Percentiles rank a stretch among this genome's conserved stretches.
Evolutionary conservation across 2,329 filamentous ascomycete genomes (phyloP).

Genomic region (Scytalidium lignicola): DNA sequence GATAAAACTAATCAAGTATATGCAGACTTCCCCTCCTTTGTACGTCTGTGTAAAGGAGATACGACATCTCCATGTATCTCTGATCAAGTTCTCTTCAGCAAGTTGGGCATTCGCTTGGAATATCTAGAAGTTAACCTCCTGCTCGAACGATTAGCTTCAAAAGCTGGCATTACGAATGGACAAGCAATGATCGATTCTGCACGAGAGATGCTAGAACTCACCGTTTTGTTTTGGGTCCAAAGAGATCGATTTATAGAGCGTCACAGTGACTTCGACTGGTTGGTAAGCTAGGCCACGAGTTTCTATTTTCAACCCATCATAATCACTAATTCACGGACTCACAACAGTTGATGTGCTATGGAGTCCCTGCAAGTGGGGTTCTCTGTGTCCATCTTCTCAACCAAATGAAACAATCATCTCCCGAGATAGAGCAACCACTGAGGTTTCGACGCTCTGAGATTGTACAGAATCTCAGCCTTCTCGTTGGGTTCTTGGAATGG

Average conservation of each 20-base stretch:
- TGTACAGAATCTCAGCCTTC: constrained; percentile 45
- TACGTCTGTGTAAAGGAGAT: constrained; percentile 32
- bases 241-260: constrained; percentile 38
- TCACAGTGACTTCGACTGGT: constrained; percentile 43
- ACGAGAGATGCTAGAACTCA: constrained; percentile 42
- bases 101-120: constrained; percentile 41
- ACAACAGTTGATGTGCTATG: constrained; percentile 39
- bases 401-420: constrained; percentile 30
- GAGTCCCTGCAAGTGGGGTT: constrained; percentile 43
- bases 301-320: constrained; percentile 15
- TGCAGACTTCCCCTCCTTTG: constrained; percentile 26
- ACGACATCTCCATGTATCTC: constrained; percentile 33
- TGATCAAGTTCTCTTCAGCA: constrained; percentile 35
- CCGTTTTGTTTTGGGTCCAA: constrained; percentile 44
- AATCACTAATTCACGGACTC: constrained; percentile 25
- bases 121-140: constrained; percentile 55
- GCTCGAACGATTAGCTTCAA: constrained; percentile 50
- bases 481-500: constrained; percentile 48
- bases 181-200: constrained; percentile 38
- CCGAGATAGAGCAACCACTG: constrained; percentile 26
- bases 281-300: constrained; percentile 16
- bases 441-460: constrained; percentile 37
- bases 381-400: constrained; percentile 45
- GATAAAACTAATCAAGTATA: constrained; percentile 30
- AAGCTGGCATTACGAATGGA: constrained; percentile 33